Percentiles rank a stretch among this genome's conserved stretches.
These are phyloP conservation scores for Pistacia integerrima DNA, from an alignment of 345 rosid genomes.

Conservation along the genomic window DNA sequence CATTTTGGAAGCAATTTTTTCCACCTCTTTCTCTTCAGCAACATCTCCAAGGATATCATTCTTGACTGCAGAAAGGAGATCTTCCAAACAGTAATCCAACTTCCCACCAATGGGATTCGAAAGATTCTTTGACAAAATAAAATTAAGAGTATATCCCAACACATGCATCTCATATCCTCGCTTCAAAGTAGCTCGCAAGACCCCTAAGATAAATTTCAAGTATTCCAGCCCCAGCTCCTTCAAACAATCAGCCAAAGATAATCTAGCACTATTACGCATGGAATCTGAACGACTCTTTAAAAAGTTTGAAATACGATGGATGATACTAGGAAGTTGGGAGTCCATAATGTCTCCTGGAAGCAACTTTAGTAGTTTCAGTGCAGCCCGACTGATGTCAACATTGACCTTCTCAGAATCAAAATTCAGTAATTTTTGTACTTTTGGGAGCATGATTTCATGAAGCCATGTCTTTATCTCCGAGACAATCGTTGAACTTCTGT, in stretches of 20 bases:
- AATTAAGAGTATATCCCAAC: constrained; percentile 74
- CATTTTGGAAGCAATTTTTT: constrained; percentile 83
- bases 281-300: constrained; percentile 70
- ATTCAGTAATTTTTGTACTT: constrained; percentile 63
- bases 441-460: constrained; percentile 63
- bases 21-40: constrained; percentile 90
- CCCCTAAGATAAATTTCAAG: constrained; percentile 62
- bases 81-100: constrained; percentile 81
- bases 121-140: constrained; percentile 57
- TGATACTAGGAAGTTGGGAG: constrained; percentile 69
- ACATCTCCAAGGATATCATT: constrained; percentile 87
- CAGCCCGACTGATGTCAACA: constrained; percentile 66
- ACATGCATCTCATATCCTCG: constrained; percentile 90
- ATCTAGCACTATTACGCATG: constrained; percentile 77
- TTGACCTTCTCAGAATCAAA: constrained; percentile 67
- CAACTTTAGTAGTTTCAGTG: constrained; percentile 81
- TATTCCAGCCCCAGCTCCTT: constrained; percentile 89
- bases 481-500: constrained; percentile 23
- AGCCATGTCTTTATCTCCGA: constrained; percentile 61
- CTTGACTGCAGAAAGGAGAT: constrained; percentile 73
- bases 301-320: constrained; percentile 70
- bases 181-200: constrained; percentile 68
- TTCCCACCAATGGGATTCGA: constrained; percentile 45
- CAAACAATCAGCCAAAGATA: constrained; percentile 81
- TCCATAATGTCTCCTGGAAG: constrained; percentile 81